A percentile compares a stretch with the other conserved stretches of the same genome.
Evolutionary conservation across 2,329 filamentous ascomycete genomes (phyloP).

Genomic region (Verticillium nubilum): DNA sequence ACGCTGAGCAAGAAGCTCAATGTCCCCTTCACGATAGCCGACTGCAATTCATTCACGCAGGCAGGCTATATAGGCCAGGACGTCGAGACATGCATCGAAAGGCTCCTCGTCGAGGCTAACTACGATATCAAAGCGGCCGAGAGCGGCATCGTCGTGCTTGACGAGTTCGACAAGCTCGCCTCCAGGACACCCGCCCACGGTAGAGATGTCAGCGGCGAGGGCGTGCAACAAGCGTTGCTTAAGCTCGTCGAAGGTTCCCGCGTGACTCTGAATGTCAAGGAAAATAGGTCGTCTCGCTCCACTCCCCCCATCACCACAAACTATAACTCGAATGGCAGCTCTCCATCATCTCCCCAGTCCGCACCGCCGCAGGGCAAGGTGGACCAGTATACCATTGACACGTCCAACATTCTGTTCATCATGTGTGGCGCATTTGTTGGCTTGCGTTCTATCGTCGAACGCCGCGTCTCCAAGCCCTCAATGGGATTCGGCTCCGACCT

Average conservation of each 20-base stretch:
- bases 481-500: slow-evolving; percentile 91
- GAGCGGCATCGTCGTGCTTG: slow-evolving; percentile 88
- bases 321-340: slow-evolving; percentile 37
- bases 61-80: slow-evolving; percentile 97
- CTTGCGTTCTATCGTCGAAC: slow-evolving; percentile 79
- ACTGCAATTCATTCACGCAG: slow-evolving; percentile 94
- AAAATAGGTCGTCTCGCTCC: slow-evolving; percentile 56
- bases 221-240: slow-evolving; percentile 89
- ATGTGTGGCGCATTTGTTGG: slow-evolving; percentile 95
- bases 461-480: slow-evolving; percentile 76
- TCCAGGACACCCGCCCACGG: slow-evolving; percentile 82
- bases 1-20: slow-evolving; percentile 90
- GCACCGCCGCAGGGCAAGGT: slow-evolving; percentile 44
- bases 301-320: slow-evolving; percentile 47
- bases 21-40: slow-evolving; percentile 90
- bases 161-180: slow-evolving; percentile 97
- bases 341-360: slow-evolving; percentile 39
- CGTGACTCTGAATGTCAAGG: slow-evolving; percentile 84
- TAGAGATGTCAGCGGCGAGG: slow-evolving; percentile 91
- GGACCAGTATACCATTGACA: slow-evolving; percentile 72
- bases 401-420: slow-evolving; percentile 95
- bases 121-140: slow-evolving; percentile 83
- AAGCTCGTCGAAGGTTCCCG: slow-evolving; percentile 97
- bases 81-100: slow-evolving; percentile 90
- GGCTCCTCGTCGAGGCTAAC: slow-evolving; percentile 82